These are phyloP conservation scores for Aspergillus transmontanensis DNA, from an alignment of 2,329 filamentous ascomycete genomes.

Conservation along the genomic window DNA sequence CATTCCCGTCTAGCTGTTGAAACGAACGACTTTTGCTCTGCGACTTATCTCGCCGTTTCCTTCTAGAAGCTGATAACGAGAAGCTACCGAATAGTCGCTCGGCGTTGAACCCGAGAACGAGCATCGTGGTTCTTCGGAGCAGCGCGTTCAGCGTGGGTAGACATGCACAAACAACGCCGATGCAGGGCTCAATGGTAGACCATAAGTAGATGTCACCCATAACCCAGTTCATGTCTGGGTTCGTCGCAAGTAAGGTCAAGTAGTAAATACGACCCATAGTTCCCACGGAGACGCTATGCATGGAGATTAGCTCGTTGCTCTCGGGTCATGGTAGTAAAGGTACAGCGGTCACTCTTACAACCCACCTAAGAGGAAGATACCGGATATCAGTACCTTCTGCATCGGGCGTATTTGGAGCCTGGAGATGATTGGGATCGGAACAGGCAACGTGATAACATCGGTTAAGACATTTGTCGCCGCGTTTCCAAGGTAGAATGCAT, in stretches of 20 bases:
- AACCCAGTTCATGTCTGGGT: not conserved
- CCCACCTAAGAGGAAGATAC: not conserved
- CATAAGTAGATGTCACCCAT: conserved; percentile 1
- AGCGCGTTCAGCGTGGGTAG: not conserved
- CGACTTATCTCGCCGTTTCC: not conserved
- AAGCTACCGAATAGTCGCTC: not conserved
- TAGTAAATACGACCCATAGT: not conserved
- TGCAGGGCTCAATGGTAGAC: not conserved
- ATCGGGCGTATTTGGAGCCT: not conserved
- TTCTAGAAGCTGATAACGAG: not conserved
- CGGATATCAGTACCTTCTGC: not conserved
- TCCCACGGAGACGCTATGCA: not conserved
- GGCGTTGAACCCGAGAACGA: not conserved
- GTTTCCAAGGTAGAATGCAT: not conserved
- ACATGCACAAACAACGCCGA: not conserved
- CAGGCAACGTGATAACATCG: not conserved
- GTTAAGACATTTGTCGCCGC: not conserved
- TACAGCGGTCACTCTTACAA: not conserved
- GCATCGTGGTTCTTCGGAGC: not conserved
- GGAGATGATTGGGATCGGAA: not conserved
- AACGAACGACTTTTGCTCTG: not conserved
- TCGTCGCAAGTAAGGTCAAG: not conserved
- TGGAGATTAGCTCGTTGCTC: not conserved
- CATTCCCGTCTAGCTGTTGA: not conserved
- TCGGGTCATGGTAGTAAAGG: not conserved